A percentile compares a stretch with the other conserved stretches of the same genome.
phyloP scores from a whole-genome alignment of 352 stramenopile species.

The Globisporangium acanthophoron region DNA sequence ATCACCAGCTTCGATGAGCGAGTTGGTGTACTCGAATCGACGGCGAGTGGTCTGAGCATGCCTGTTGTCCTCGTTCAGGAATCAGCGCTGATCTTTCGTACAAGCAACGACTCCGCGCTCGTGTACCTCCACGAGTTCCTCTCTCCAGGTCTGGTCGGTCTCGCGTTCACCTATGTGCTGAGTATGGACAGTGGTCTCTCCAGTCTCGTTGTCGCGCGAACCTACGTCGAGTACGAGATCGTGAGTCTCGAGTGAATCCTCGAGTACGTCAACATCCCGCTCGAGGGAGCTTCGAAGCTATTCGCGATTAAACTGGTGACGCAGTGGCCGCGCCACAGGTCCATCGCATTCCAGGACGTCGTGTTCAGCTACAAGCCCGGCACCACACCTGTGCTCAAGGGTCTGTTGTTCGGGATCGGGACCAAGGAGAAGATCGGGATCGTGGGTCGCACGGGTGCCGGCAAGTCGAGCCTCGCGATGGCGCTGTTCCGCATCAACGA shows the following conservation, averaged over 20 bases:
- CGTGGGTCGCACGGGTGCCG: conserved; percentile 85
- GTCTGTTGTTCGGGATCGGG: conserved; percentile 43
- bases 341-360: conserved; percentile 66
- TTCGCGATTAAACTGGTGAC: conserved; percentile 27
- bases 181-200: conserved; percentile 75
- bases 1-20: too few relatives aligned
- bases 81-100: too few relatives aligned
- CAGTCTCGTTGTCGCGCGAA: conserved; percentile 38
- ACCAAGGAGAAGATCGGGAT: conserved; percentile 86
- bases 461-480: conserved; percentile 86
- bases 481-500: conserved; percentile 94
- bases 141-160: conserved; percentile 63
- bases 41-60: too few relatives aligned
- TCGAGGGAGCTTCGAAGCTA: conserved; percentile 11
- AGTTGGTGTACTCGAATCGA: too few relatives aligned
- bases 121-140: conserved; percentile 23
- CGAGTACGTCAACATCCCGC: conserved; percentile 24
- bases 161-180: conserved; percentile 86
- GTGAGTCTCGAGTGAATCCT: conserved; percentile 49
- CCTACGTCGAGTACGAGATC: conserved; percentile 37
- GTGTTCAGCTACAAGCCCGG: conserved; percentile 18
- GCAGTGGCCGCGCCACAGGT: conserved; percentile 58
- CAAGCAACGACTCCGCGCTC: conserved; percentile 15
- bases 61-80: too few relatives aligned
- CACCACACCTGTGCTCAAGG: conserved; percentile 16